phyloP scores from a whole-genome alignment of 164 flowering plant species.

The Vitis labrusca region DNA sequence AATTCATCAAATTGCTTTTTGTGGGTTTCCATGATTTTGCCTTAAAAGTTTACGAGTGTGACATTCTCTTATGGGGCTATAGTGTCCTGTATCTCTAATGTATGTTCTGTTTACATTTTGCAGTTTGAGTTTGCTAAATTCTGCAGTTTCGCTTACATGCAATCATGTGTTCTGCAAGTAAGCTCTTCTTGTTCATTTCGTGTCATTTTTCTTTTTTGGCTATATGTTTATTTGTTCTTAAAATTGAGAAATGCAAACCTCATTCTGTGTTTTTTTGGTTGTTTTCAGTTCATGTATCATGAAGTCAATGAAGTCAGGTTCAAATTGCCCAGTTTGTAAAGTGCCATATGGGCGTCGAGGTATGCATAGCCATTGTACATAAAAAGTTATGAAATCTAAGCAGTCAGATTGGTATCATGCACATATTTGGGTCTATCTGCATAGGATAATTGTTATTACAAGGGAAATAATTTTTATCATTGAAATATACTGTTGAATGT shows the following conservation, averaged over 20 bases:
- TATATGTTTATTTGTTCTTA: background rate
- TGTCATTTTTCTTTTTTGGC: background rate
- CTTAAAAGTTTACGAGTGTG: no score
- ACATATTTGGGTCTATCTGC: no score
- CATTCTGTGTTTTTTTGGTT: slow-evolving; percentile 3
- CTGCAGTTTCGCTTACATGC: slow-evolving; percentile 81
- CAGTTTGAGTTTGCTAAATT: no score
- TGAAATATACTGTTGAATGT: no score
- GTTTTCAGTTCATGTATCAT: slow-evolving; percentile 63
- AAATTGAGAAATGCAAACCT: background rate
- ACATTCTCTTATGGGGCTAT: no score
- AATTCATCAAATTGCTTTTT: no score
- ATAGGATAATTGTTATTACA: no score
- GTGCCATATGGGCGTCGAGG: slow-evolving; percentile 87
- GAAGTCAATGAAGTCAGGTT: slow-evolving; percentile 70
- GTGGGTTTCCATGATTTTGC: no score
- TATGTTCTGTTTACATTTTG: background rate
- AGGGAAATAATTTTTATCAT: no score
- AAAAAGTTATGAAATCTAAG: background rate
- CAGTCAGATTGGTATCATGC: no score
- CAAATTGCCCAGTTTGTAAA: slow-evolving; percentile 90
- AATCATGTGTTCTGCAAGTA: slow-evolving; percentile 96
- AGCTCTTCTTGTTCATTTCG: slow-evolving; percentile 12
- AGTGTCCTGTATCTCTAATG: background rate
- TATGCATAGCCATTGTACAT: slow-evolving; percentile 11